Percentiles rank a stretch among this genome's conserved stretches.
Evolutionary conservation across 345 rosid species (phyloP).

Genomic region (Aquilaria yunnanensis): DNA sequence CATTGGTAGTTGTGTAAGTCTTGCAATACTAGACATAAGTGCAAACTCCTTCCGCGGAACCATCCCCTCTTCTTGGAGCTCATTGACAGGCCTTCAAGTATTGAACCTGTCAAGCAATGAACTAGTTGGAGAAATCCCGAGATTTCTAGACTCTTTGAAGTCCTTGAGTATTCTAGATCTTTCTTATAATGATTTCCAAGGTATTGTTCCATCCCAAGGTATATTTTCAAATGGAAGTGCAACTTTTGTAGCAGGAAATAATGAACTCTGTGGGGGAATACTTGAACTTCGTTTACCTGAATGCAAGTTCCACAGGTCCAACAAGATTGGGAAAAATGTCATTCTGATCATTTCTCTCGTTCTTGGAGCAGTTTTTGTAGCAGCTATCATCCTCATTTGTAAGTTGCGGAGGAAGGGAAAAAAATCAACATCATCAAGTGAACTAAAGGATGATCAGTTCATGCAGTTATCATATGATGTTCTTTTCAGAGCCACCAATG

Average conservation of each 20-base stretch:
- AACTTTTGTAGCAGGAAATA: conserved; percentile 22
- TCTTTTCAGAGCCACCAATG: conserved; percentile 14
- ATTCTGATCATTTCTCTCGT: background rate
- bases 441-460: background rate
- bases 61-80: conserved; percentile 25
- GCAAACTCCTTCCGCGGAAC: conserved; percentile 22
- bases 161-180: conserved; percentile 13
- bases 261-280: conserved; percentile 31
- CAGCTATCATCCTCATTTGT: background rate
- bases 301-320: conserved; percentile 1
- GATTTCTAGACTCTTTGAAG: background rate
- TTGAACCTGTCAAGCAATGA: conserved; percentile 36
- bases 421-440: background rate
- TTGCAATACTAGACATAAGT: conserved; percentile 9
- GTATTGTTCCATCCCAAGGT: conserved; percentile 30
- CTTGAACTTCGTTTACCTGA: background rate
- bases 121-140: conserved; percentile 22
- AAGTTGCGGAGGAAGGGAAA: background rate
- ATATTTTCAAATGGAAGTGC: conserved; percentile 26
- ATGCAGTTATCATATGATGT: background rate
- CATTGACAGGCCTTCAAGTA: conserved; percentile 16
- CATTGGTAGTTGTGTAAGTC: conserved; percentile 19
- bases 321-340: background rate
- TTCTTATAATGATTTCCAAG: conserved; percentile 37
- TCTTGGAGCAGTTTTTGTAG: background rate